These are phyloP conservation scores for Byssochlamys sp. DNA, from an alignment of 2,329 filamentous ascomycete species.

Conservation along the genomic window DNA sequence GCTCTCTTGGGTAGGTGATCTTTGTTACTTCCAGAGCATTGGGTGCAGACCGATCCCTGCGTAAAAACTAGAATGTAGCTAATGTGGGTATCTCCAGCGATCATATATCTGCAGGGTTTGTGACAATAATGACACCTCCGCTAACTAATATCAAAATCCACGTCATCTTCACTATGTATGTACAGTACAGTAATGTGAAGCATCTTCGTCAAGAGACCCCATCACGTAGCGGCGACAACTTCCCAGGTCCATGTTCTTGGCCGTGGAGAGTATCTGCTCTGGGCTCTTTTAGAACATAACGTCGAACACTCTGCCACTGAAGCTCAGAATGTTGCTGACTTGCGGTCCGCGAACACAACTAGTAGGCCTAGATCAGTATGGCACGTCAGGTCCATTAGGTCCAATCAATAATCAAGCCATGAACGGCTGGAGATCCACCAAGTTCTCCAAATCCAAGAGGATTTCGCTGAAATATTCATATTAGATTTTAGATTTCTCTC, in stretches of 20 bases:
- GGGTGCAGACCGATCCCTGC: not conserved
- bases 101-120: not conserved
- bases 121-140: not conserved
- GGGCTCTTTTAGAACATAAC: no score
- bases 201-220: not conserved
- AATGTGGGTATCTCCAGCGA: not conserved
- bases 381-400: not conserved
- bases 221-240: not conserved
- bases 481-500: not conserved
- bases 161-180: not conserved
- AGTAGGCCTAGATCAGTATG: no score
- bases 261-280: no score
- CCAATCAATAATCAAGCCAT: no score
- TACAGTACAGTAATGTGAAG: not conserved
- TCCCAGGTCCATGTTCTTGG: not conserved
- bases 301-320: no score
- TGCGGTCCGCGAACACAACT: no score
- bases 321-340: no score
- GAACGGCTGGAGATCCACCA: no score
- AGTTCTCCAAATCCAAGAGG: not conserved
- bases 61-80: not conserved
- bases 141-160: not conserved
- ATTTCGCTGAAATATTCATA: not conserved
- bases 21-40: no score
- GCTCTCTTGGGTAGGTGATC: no score